Evolutionary conservation across 83 land plant species (phyloP), one percentile per base, ranked within the genome.

Genomic region (Diphasiastrum complanatum): DNA sequence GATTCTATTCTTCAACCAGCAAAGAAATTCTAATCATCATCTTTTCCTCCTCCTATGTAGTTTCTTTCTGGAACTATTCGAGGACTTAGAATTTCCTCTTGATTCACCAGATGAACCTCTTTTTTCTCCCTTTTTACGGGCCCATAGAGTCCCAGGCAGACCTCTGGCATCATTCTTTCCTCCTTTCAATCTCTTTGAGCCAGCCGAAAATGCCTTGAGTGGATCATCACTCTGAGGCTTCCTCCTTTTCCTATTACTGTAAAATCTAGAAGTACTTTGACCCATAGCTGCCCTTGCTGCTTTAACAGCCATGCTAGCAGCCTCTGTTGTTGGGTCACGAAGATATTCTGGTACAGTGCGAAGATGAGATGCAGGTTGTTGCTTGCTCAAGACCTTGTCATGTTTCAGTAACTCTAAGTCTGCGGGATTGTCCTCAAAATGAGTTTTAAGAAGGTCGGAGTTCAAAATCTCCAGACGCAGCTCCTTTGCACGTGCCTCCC

Each of bases 381-480:
- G 33, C 33, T 54, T 54, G 58, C 58, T 54, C n/a, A 54, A 28
- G n/a, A 11, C 10, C n/a, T 54, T 54, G 33, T 54, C 58, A 28
- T 54, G 58, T 33, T 54, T 54, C n/a, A 54, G 33, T n/a, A 54
- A 33, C 33, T 54, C 89, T 61, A 85, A 68, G 61, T 92, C 96
- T 45, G 61, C 75, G 19, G 96, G 98, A 74, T 92, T 85, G 38
- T 76, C 81, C 66, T 92, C 81, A 47, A 92, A 92, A 53, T 92
- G 98, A 29, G 96, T 83, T 62, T 88, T 88, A 72, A 92, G 76
- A 71, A 90, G 85, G 68, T 85, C 87, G 27, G 97, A 91, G 51
- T 91, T 91, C 19, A 92, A 72, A 71, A 92, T 85, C 71, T 92
- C 98, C 69, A 89, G 84, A 58, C 89, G 75, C 53, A 92, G 65